Conservation (phyloP, 176 grass and related monocot species). For the Rhynchospora tenuis region DNA sequence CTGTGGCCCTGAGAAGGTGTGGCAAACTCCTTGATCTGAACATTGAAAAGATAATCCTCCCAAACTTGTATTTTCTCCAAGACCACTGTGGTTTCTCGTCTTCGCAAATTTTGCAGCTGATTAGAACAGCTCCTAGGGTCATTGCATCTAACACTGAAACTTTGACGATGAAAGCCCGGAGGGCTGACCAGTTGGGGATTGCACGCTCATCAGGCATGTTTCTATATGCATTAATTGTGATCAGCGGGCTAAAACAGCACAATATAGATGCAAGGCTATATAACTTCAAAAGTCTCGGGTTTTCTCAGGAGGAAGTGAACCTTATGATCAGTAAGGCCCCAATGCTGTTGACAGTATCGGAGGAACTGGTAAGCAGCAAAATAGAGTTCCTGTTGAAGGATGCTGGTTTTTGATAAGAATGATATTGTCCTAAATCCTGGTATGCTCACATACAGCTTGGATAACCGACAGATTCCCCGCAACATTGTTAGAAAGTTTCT, state of each 20-base stretch:
- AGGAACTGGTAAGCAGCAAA: conserved; percentile 1
- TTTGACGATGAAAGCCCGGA: neutral
- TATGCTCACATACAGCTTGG: conserved; percentile 29
- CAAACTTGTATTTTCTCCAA: neutral
- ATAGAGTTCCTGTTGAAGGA: conserved; percentile 29
- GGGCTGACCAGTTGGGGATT: conserved; percentile 23
- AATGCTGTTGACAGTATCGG: neutral
- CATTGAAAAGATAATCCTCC: conserved; percentile 8
- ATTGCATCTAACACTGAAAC: neutral
- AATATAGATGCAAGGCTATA: neutral
- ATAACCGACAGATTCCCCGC: conserved; percentile 34
- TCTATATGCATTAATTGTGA: neutral
- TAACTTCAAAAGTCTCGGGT: conserved; percentile 16
- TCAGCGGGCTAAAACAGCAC: neutral
- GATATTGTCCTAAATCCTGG: neutral
- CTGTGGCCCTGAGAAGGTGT: neutral
- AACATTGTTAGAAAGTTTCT: conserved; percentile 31
- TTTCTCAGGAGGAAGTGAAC: conserved; percentile 13
- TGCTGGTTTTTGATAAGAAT: neutral
- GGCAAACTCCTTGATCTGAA: neutral
- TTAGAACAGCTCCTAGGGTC: neutral
- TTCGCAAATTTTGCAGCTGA: neutral
- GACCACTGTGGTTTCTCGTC: neutral
- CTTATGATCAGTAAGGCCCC: conserved; percentile 14
- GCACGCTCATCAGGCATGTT: conserved; percentile 14